Evolutionary conservation across 306 rosid species (phyloP).

Genomic region (Luffa aegyptiaca): DNA sequence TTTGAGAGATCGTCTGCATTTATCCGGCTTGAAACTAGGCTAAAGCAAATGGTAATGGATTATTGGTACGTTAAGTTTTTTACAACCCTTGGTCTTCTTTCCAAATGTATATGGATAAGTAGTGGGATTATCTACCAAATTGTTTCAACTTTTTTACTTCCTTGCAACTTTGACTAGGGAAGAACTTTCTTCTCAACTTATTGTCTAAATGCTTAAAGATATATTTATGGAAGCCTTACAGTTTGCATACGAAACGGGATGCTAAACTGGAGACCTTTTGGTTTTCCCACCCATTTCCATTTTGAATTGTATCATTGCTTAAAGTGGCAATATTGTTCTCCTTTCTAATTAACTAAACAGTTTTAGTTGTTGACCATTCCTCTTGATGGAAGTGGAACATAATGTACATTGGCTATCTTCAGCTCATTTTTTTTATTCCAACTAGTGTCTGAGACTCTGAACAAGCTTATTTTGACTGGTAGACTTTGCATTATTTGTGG

Average conservation of each 20-base stretch:
- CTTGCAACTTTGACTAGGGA: neutral
- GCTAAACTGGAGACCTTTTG: neutral
- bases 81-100: neutral
- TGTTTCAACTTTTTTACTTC: neutral
- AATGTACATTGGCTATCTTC: neutral
- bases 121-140: neutral
- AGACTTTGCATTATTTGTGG: slow-evolving; percentile 24
- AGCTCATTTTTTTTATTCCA: neutral
- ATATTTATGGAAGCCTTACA: neutral
- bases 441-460: neutral
- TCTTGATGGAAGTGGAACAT: neutral
- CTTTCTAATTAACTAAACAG: neutral
- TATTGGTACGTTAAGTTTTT: slow-evolving; percentile 61
- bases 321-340: neutral
- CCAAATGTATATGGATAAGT: neutral
- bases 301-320: neutral
- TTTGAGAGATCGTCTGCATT: slow-evolving; percentile 77
- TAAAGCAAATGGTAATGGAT: slow-evolving; percentile 62
- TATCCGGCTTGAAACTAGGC: slow-evolving; percentile 64
- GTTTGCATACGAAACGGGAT: neutral
- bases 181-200: neutral
- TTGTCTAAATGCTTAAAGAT: neutral
- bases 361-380: neutral
- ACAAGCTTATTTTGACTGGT: slow-evolving; percentile 18
- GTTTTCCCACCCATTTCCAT: neutral